A percentile compares a stretch with the other conserved stretches of the same genome.
phyloP scores from a whole-genome alignment of 306 rosid species.

The Betula pendula region DNA sequence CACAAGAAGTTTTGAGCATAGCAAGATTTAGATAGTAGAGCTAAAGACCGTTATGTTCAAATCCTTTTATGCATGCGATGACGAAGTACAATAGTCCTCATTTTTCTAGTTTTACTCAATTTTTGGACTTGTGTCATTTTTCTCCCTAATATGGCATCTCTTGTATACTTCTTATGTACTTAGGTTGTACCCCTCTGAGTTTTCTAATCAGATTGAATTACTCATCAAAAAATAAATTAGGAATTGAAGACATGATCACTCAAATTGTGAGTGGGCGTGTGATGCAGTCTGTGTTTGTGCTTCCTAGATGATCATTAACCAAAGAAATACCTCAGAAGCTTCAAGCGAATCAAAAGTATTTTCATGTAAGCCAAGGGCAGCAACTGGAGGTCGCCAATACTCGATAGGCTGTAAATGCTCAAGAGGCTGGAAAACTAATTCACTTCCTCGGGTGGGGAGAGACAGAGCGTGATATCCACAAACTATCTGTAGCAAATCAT shows the following conservation, averaged over 20 bases:
- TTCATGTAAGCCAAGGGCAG: conserved; percentile 60
- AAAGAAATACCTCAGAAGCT: conserved; percentile 58
- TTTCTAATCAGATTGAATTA: too few relatives aligned
- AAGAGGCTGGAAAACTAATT: conserved; percentile 76
- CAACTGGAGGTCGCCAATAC: conserved; percentile 63
- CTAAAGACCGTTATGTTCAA: too few relatives aligned
- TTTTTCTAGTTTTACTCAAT: too few relatives aligned
- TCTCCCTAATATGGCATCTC: too few relatives aligned
- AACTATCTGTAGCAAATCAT: conserved; percentile 78
- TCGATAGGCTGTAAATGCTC: conserved; percentile 85
- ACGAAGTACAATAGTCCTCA: too few relatives aligned
- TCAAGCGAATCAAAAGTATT: conserved; percentile 40
- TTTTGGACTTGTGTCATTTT: too few relatives aligned
- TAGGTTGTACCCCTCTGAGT: too few relatives aligned
- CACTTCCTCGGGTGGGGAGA: conserved; percentile 69
- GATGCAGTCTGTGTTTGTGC: neutral
- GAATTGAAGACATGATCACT: neutral
- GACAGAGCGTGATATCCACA: conserved; percentile 77
- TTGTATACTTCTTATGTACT: too few relatives aligned
- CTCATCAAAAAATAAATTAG: neutral
- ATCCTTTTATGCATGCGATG: too few relatives aligned
- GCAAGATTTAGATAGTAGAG: too few relatives aligned
- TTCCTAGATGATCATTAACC: conserved; percentile 2
- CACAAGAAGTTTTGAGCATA: too few relatives aligned
- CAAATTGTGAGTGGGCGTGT: neutral